These are phyloP conservation scores for Musa itinerans DNA, from an alignment of 176 grass and related monocot genomes.

Conservation along the genomic window DNA sequence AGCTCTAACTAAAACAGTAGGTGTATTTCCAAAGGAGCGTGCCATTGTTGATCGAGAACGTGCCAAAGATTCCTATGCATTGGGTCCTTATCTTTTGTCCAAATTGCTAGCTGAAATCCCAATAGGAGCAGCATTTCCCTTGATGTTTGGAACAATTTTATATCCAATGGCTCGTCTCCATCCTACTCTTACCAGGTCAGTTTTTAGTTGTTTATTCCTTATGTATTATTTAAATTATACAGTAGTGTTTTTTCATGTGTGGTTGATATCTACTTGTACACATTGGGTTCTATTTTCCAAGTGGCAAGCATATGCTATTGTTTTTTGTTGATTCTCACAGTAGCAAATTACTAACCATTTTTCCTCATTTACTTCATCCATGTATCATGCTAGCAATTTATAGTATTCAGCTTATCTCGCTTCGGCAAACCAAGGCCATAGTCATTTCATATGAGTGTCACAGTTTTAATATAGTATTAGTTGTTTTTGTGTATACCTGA, in stretches of 20 bases:
- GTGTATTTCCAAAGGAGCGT: conserved; percentile 90
- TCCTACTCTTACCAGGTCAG: conserved; percentile 66
- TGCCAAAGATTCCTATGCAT: conserved; percentile 73
- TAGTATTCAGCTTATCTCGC: background rate
- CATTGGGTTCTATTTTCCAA: too few species aligned
- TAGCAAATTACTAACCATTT: too few species aligned
- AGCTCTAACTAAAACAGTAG: conserved; percentile 88
- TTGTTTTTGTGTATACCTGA: too few species aligned
- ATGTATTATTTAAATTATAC: background rate
- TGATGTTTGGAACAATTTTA: conserved; percentile 85
- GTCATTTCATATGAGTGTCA: background rate
- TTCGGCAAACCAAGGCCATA: background rate
- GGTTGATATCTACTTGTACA: background rate
- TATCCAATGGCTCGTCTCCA: conserved; percentile 97
- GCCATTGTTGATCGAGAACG: conserved; percentile 87
- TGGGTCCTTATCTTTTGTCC: conserved; percentile 88
- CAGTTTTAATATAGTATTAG: background rate
- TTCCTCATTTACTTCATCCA: too few species aligned
- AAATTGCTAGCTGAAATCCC: conserved; percentile 90
- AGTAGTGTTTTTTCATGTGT: background rate
- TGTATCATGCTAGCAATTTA: too few species aligned
- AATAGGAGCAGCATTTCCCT: conserved; percentile 76
- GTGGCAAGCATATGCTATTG: too few species aligned
- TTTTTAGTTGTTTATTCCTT: conserved; percentile 2
- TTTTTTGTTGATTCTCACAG: too few species aligned